Base-by-base conservation (phyloP, 257 asterid genomes). In the Gardenia jasminoides region DNA sequence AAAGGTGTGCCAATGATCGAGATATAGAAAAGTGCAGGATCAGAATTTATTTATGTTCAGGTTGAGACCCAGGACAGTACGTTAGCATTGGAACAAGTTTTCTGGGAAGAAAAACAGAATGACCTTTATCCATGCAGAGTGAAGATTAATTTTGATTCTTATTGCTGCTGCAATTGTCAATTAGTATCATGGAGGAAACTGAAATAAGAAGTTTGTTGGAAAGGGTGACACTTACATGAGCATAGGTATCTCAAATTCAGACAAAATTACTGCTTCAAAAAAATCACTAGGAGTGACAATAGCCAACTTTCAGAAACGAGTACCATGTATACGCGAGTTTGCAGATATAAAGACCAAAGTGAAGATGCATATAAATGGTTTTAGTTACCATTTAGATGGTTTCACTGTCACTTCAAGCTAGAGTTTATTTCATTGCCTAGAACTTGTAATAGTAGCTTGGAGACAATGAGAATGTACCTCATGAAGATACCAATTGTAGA, bases 401-500 rank as follows among this genome's bases (percentile, higher is more conserved):
- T 48, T 56, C 62, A 26, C 17, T 62, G 15, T n/a, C 4, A 11
- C 26, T 61, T 61, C 62, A 56, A 26, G 68, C 20, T 62, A 62
- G 33, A 62, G 28, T 7, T 62, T 62, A 10, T n/a, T 10, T 26
- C 39, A 26, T 6, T n/a, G 39, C 68, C 11, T 11, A 61, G 17
- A 67, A 67, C 36, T 26, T 72, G 66, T 30, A 26, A 52, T 28
- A 39, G 16, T 39, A 74, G 78, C 47, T 10, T 24, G 69, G 9
- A 58, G 78, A 58, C 9, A 64, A 75, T 31, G 54, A 31, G 62
- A 39, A 31, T 71, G 78, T 87, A 96, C 99, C 98, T 91, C 96
- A 9, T 91, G 96, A 89, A 88, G 86, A 87, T 92, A 88, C 99
- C 99, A 96, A 80, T 84, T 87, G 73, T 91, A 93, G 85, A 88